These are phyloP conservation scores for Royoungia palumana DNA, from an alignment of 768 basidiomycete genomes.

Conservation along the genomic window DNA sequence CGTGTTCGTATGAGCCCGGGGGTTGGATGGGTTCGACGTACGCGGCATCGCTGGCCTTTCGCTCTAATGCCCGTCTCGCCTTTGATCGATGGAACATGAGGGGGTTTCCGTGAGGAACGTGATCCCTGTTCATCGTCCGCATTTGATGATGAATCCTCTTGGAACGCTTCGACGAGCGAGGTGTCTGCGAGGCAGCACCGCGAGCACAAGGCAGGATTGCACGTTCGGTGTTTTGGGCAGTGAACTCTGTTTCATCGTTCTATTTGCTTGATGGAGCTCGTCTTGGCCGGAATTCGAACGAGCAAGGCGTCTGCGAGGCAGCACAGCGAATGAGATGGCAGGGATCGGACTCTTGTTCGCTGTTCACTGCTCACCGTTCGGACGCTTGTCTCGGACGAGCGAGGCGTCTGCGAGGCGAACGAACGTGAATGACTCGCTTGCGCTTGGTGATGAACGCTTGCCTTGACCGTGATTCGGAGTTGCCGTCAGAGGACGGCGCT, in stretches of 20 bases:
- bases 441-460: not conserved
- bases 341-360: constrained; percentile 6
- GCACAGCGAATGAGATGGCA: not conserved
- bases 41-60: not conserved
- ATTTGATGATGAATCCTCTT: constrained; percentile 1
- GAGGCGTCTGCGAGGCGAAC: constrained; percentile 21
- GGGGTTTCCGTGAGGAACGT: constrained; percentile 3
- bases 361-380: constrained; percentile 2
- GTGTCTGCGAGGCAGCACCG: constrained; percentile 19
- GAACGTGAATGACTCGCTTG: constrained; percentile 9
- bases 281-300: constrained; percentile 10
- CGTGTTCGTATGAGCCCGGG: not conserved
- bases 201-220: not conserved
- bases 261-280: constrained; percentile 1
- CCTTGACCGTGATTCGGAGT: constrained; percentile 5
- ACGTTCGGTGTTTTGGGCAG: constrained; percentile 5
- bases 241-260: constrained; percentile 11
- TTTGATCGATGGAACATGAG: constrained; percentile 17
- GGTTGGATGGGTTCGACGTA: not conserved
- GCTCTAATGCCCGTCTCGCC: constrained; percentile 1
- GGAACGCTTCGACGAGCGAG: constrained; percentile 14
- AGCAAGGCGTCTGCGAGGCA: constrained; percentile 20
- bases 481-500: not conserved
- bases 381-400: not conserved
- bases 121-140: constrained; percentile 12